Evolutionary conservation across 2,329 filamentous ascomycete genomes (phyloP), one percentile per base, ranked within the genome.

Genomic region (Cadophora luteo-olivacea): DNA sequence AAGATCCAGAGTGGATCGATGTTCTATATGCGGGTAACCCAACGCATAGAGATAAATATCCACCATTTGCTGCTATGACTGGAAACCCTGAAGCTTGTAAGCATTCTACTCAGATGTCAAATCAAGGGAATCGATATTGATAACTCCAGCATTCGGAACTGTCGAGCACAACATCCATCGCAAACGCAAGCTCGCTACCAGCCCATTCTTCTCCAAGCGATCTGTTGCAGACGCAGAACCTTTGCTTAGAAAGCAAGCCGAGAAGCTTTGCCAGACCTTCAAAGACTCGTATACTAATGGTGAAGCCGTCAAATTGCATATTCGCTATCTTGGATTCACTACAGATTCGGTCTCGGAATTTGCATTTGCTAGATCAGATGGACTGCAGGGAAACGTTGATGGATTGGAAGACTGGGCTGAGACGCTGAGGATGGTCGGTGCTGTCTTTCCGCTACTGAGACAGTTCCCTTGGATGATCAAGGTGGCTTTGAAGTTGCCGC

Each of bases 1-100:
- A 72, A 65, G 76, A 77, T 49, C 71, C 73, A 11, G 70, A 72
- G 7, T 77, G 73, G 54, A 63, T 70, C n/a, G 71, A 77, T 41
- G 69, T 72, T 33, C 69, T 77, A 4, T 76, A 76, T 49, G 65
- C 65, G 0, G 41, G 65, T 5, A 67, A 67, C 19, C 54, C 66
- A 14, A 64, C 45, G 12, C 73, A 70, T 41, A 64, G 68, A 25
- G 64, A 74, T 45, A 72, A 72, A 49, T 72, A 66, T 25, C 29
- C 45, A 3, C 67, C 51, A 12, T 72, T 69, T 48, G 58, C 67
- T n/a, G 62, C 54, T 6, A 64, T 62, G 22, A 70, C 70, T 38
- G 68, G 66, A 36, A 57, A 66, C 29, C 52, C 64, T 1, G 64
- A 66, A 48, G 58, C 67, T 58, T 61, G 63, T 48, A 51, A 36